A percentile compares a stretch with the other conserved stretches of the same genome.
phyloP scores from a whole-genome alignment of 129 eudicot genomes.

The Sambucus nigra region DNA sequence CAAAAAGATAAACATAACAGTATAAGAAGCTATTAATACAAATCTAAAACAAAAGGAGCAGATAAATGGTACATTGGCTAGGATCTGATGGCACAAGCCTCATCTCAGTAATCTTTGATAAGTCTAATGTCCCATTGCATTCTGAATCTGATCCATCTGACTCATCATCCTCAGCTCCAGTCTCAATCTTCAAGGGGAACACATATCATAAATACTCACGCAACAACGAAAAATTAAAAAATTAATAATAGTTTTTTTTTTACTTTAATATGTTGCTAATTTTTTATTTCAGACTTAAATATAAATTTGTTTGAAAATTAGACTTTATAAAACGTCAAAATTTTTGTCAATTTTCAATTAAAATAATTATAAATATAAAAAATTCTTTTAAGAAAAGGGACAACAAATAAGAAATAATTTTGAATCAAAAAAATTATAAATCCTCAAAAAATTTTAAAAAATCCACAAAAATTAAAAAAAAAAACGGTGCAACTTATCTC shows the following conservation, averaged over 20 bases:
- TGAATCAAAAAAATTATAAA: no score
- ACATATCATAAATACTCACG: no score
- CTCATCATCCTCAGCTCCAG: conserved; percentile 55
- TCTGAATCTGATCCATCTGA: conserved; percentile 66
- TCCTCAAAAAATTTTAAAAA: no score
- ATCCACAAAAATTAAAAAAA: no score
- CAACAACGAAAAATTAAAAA: no score
- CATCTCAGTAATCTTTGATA: conserved; percentile 68
- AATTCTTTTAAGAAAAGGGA: not conserved
- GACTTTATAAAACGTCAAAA: no score
- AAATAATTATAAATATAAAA: not conserved
- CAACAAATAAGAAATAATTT: not conserved
- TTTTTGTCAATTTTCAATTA: no score
- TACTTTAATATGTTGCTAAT: no score
- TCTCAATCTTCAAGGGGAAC: conserved; percentile 50
- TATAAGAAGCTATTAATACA: not conserved
- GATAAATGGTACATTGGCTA: conserved; percentile 81
- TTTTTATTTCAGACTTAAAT: no score
- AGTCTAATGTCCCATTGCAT: conserved; percentile 31
- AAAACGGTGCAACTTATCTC: no score
- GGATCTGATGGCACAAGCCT: conserved; percentile 86
- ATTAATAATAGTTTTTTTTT: no score
- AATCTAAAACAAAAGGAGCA: not conserved
- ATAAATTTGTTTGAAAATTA: no score
- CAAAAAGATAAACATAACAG: not conserved